These are phyloP conservation scores for Psilocybe cyanescens DNA, from an alignment of 768 basidiomycete genomes.

Conservation along the genomic window DNA sequence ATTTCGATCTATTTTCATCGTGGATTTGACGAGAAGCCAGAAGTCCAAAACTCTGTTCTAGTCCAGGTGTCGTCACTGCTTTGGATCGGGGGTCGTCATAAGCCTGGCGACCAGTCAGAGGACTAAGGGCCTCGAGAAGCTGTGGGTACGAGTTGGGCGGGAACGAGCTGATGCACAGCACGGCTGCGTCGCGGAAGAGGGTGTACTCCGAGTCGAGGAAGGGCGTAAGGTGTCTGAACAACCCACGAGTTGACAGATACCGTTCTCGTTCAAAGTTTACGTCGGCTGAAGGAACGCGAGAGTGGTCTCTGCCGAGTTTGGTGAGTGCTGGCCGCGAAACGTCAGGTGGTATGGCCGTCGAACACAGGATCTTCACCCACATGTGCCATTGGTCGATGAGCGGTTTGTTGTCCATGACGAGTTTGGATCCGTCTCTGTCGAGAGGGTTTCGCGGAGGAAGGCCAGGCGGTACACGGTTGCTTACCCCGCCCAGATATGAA, in stretches of 20 bases:
- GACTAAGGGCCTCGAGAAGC: slow-evolving; percentile 82
- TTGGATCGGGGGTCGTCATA: slow-evolving; percentile 73
- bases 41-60: slow-evolving; percentile 41
- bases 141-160: slow-evolving; percentile 77
- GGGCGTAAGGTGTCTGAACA: slow-evolving; percentile 86
- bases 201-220: slow-evolving; percentile 88
- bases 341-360: slow-evolving; percentile 75
- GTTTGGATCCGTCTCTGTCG: slow-evolving; percentile 57
- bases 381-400: slow-evolving; percentile 80
- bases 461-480: slow-evolving; percentile 52
- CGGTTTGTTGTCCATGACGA: slow-evolving; percentile 58
- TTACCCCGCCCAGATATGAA: slow-evolving; percentile 74
- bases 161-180: slow-evolving; percentile 88
- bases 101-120: slow-evolving; percentile 80
- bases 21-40: slow-evolving; percentile 60
- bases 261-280: slow-evolving; percentile 80
- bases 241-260: slow-evolving; percentile 76
- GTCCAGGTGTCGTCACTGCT: slow-evolving; percentile 34
- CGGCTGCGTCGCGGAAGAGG: slow-evolving; percentile 83
- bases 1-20: slow-evolving; percentile 61
- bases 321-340: slow-evolving; percentile 55
- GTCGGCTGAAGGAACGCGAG: slow-evolving; percentile 66
- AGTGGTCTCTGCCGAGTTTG: slow-evolving; percentile 65
- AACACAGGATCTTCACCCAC: slow-evolving; percentile 85
- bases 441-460: slow-evolving; percentile 37